Evolutionary conservation across 805 yeast genomes (phyloP), one percentile per base, ranked within the genome.

Genomic region (Wilhelminamyces savonicus): DNA sequence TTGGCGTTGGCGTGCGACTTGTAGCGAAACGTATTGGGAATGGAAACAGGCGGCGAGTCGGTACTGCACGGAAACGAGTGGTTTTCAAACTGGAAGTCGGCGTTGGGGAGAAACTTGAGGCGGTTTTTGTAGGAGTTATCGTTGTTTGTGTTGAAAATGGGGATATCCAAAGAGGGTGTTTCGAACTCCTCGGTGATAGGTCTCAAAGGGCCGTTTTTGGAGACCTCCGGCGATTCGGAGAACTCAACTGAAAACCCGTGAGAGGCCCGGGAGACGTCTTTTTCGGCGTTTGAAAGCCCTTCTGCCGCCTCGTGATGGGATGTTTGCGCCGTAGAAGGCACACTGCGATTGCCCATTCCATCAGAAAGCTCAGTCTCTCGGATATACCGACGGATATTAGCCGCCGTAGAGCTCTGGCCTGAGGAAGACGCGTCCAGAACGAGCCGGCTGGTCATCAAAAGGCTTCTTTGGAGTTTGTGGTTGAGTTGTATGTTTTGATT

Each of bases 1-100:
- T 48, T 55, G 14, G 71, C 71, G 35, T 62, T 64, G 5, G 69
- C 69, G 36, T 61, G 66, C n/a, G 64, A 54, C 38, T 62, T 64
- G 34, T 62, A 56, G 35, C 62, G 58, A 51, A 64, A 64, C 1
- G 71, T 64, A 33, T 64, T 64, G 14, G 71, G 69, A 13, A 60
- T 59, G 2, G 68, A 60, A 5, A 37, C 39, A 2, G 48, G 26
- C 4, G 44, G 48, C 16, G 45, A 39, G 24, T 15, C 26, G 18
- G 16, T n/a, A 7, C 17, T 24, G 17, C 11, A 9, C n/a, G 17
- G 16, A 24, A 13, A 14, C n/a, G n/a, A 15, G 16, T 13, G 13
- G 11, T 24, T 40, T 15, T 46, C 51, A 18, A 36, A 41, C 16
- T 46, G 44, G 37, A 62, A 63, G 7, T 54, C 59, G 3, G 39